A percentile compares a stretch with the other conserved stretches of the same genome.
These are phyloP conservation scores for Monosporozyma servazzii DNA, from an alignment of 805 yeast genomes.

Conservation along the genomic window DNA sequence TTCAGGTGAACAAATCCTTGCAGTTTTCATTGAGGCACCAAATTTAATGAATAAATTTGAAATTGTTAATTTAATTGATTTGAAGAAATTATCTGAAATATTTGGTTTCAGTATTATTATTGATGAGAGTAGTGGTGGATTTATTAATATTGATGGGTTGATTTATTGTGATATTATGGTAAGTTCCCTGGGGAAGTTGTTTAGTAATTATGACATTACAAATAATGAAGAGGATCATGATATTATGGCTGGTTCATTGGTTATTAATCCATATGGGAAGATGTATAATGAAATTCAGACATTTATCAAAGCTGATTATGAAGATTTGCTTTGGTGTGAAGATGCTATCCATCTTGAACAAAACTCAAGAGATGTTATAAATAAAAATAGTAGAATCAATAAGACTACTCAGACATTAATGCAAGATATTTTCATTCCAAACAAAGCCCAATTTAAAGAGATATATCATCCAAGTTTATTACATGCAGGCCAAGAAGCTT, in stretches of 20 bases:
- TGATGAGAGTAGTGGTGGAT: conserved; percentile 93
- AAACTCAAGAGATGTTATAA: conserved; percentile 81
- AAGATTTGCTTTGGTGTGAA: conserved; percentile 80
- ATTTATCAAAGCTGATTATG: conserved; percentile 42
- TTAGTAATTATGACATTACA: conserved; percentile 34
- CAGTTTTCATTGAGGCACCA: conserved; percentile 87
- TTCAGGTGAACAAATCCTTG: conserved; percentile 57
- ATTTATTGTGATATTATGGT: conserved; percentile 82
- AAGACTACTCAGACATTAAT: conserved; percentile 47
- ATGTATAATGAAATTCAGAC: conserved; percentile 36
- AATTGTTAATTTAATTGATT: conserved; percentile 66
- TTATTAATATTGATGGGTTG: conserved; percentile 70
- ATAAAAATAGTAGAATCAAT: conserved; percentile 47
- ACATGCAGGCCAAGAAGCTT: conserved; percentile 26
- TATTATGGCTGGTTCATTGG: conserved; percentile 88
- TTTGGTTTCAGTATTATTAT: conserved; percentile 72
- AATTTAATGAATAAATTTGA: conserved; percentile 77
- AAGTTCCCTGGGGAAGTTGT: conserved; percentile 82
- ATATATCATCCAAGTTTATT: conserved; percentile 62
- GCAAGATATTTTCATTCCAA: conserved; percentile 37
- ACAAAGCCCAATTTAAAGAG: conserved; percentile 42
- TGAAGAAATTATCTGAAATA: conserved; percentile 56
- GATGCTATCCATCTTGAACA: conserved; percentile 89
- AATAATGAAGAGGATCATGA: conserved; percentile 49
- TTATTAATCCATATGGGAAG: conserved; percentile 59